Evolutionary conservation across 306 rosid genomes (phyloP).

Genomic region (Sicyos edulis): DNA sequence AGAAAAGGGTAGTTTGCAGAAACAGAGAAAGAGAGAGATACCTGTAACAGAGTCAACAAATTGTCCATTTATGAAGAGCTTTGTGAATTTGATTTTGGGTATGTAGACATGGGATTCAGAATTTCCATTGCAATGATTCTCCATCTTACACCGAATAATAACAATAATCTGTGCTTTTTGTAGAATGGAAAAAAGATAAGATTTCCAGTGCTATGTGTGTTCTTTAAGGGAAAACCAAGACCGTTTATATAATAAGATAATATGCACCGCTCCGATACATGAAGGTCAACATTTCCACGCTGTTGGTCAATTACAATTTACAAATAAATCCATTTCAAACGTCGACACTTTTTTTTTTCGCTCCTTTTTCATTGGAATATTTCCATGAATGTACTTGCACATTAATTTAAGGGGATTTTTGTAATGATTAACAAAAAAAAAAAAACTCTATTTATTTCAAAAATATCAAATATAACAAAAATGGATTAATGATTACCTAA

Average conservation of each 20-base stretch:
- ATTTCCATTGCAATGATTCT: slow-evolving; percentile 25
- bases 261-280: not conserved
- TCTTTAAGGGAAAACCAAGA: not conserved
- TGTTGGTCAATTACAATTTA: too few species aligned
- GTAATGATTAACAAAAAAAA: too few species aligned
- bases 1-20: too few species aligned
- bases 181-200: not conserved
- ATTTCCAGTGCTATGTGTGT: not conserved
- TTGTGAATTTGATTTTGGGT: slow-evolving; percentile 68
- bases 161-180: not conserved
- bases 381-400: too few species aligned
- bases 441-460: too few species aligned
- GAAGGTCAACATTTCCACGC: not conserved
- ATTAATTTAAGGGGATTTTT: too few species aligned
- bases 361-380: too few species aligned
- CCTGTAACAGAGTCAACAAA: slow-evolving; percentile 65
- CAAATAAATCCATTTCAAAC: not conserved
- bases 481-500: too few species aligned
- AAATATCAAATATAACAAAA: too few species aligned
- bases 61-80: slow-evolving; percentile 84
- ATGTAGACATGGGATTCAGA: slow-evolving; percentile 27
- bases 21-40: not conserved
- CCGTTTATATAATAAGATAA: not conserved
- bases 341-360: too few species aligned
- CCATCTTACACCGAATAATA: slow-evolving; percentile 28